These are phyloP conservation scores for Annulohypoxylon stygium DNA, from an alignment of 495 filamentous ascomycete genomes.

Conservation along the genomic window DNA sequence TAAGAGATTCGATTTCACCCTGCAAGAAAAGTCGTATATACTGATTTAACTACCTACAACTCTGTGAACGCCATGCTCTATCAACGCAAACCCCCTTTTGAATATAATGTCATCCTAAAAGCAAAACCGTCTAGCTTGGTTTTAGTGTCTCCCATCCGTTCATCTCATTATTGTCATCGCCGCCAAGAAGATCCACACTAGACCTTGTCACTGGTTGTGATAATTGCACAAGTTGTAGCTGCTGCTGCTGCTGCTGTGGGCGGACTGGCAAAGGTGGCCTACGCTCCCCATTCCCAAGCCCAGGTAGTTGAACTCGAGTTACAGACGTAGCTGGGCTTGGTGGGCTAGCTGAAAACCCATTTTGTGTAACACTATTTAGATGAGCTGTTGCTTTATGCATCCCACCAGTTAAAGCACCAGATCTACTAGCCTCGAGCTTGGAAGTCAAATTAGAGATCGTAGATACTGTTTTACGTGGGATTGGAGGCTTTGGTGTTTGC, in stretches of 20 bases:
- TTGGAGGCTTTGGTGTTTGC: slow-evolving; percentile 38
- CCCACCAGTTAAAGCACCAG: slow-evolving; percentile 42
- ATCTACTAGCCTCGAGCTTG: slow-evolving; percentile 46
- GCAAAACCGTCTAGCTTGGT: slow-evolving; percentile 45
- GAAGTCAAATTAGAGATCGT: slow-evolving; percentile 48
- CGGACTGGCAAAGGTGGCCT: slow-evolving; percentile 45
- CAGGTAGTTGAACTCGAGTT: slow-evolving; percentile 40
- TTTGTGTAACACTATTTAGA: slow-evolving; percentile 14
- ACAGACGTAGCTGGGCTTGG: slow-evolving; percentile 12
- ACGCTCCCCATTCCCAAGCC: slow-evolving; percentile 38
- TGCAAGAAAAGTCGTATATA: slow-evolving; percentile 12
- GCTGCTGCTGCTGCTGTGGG: slow-evolving; percentile 45
- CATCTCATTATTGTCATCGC: slow-evolving; percentile 56
- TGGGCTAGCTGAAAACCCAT: slow-evolving; percentile 13
- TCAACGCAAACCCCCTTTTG: slow-evolving; percentile 13
- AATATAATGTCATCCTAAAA: slow-evolving; percentile 15
- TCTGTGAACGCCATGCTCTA: slow-evolving; percentile 41
- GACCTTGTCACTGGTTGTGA: slow-evolving; percentile 40
- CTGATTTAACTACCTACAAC: slow-evolving; percentile 17
- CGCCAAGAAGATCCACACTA: slow-evolving; percentile 56
- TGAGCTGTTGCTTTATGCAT: slow-evolving; percentile 34
- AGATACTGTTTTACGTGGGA: slow-evolving; percentile 43
- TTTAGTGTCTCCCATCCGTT: slow-evolving; percentile 64
- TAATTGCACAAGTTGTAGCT: slow-evolving; percentile 43
- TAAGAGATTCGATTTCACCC: background rate